Evolutionary conservation across 805 yeast species (phyloP).

Genomic region (Tetrapisispora phaffii): DNA sequence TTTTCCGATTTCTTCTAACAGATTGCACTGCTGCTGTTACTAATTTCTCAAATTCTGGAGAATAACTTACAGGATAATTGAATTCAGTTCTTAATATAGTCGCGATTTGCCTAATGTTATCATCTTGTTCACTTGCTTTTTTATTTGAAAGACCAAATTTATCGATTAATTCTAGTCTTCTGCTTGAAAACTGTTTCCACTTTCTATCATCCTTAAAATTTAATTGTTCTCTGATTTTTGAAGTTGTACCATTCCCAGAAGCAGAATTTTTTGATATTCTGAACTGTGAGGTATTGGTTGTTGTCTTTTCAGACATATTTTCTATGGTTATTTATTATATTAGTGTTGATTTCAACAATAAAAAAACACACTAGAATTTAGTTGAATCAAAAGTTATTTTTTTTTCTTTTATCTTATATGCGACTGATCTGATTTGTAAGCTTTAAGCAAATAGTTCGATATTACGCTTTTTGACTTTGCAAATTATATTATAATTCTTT

Average conservation of each 20-base stretch:
- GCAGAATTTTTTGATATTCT: constrained; percentile 8
- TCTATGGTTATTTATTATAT: background rate
- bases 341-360: background rate
- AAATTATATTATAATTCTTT: too few relatives aligned
- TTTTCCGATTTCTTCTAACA: constrained; percentile 75
- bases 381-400: too few relatives aligned
- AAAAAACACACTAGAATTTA: background rate
- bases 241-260: constrained; percentile 32
- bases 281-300: background rate
- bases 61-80: constrained; percentile 47
- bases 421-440: background rate
- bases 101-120: constrained; percentile 70
- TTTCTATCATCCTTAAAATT: constrained; percentile 69
- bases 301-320: background rate
- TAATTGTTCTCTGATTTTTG: constrained; percentile 39
- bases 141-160: constrained; percentile 46
- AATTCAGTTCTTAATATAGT: constrained; percentile 68
- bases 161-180: constrained; percentile 83
- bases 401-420: too few relatives aligned
- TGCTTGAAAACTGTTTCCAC: constrained; percentile 88
- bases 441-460: constrained; percentile 1
- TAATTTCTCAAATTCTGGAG: constrained; percentile 73
- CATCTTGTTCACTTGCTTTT: constrained; percentile 91
- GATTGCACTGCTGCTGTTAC: constrained; percentile 92
- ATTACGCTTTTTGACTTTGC: background rate